Evolutionary conservation across 2,329 filamentous ascomycete genomes (phyloP).

Genomic region (Neoscytalidium dimidiatum): DNA sequence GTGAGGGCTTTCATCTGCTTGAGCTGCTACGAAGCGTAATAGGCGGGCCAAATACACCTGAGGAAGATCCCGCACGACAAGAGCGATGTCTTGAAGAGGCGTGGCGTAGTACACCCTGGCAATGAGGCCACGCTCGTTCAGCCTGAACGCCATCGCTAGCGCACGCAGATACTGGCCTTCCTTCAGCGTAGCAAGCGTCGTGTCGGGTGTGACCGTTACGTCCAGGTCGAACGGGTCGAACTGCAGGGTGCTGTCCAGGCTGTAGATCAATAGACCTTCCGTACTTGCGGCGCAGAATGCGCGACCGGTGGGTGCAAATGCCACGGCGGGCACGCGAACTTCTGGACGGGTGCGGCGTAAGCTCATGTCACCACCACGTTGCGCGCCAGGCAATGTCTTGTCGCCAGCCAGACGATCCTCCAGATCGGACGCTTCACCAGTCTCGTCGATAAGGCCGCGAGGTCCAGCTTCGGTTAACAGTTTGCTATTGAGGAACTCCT

Average conservation of each 20-base stretch:
- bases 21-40: constrained; percentile 81
- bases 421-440: constrained; percentile 83
- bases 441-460: constrained; percentile 78
- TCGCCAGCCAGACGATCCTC: constrained; percentile 73
- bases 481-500: constrained; percentile 94
- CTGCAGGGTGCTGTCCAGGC: constrained; percentile 76
- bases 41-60: constrained; percentile 83
- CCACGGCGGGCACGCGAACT: constrained; percentile 79
- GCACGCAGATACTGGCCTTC: constrained; percentile 87
- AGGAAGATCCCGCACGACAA: constrained; percentile 79
- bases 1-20: constrained; percentile 88
- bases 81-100: constrained; percentile 70
- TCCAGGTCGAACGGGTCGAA: constrained; percentile 98
- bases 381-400: constrained; percentile 77
- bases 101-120: constrained; percentile 83
- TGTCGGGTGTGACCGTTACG: constrained; percentile 87
- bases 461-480: constrained; percentile 89
- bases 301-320: constrained; percentile 85
- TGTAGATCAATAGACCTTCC: constrained; percentile 92
- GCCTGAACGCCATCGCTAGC: constrained; percentile 93
- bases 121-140: constrained; percentile 82
- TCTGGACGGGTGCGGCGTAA: constrained; percentile 75
- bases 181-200: constrained; percentile 65
- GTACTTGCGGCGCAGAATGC: constrained; percentile 95
- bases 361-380: constrained; percentile 84